These are phyloP conservation scores for Salix viminalis DNA, from an alignment of 345 rosid genomes.

Conservation along the genomic window DNA sequence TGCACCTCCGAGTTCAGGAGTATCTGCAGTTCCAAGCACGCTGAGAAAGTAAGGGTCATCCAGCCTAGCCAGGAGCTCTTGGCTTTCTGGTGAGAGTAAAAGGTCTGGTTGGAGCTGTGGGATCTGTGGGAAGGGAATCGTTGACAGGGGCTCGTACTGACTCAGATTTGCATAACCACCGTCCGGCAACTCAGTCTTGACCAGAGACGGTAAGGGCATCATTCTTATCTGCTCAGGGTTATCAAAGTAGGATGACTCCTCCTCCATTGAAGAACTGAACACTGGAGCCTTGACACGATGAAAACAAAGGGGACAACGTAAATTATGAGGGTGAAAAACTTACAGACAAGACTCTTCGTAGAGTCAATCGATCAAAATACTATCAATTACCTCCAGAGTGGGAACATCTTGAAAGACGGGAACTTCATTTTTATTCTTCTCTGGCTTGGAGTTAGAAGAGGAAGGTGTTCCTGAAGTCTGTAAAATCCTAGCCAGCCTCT, in stretches of 20 bases:
- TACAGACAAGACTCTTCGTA: background rate
- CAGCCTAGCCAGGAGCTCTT: conserved; percentile 48
- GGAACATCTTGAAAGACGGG: conserved; percentile 16
- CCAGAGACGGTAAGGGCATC: conserved; percentile 33
- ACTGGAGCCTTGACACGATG: conserved; percentile 24
- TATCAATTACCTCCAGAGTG: conserved; percentile 22
- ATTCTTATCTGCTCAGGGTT: conserved; percentile 18
- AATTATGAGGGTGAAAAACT: background rate
- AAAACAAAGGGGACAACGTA: background rate
- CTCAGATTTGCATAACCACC: conserved; percentile 23
- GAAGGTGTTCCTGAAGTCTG: conserved; percentile 40
- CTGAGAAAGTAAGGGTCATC: conserved; percentile 55
- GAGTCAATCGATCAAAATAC: background rate
- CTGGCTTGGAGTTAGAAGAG: conserved; percentile 36
- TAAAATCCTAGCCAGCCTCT: conserved; percentile 69
- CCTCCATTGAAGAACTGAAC: conserved; percentile 35
- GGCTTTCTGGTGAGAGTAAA: conserved; percentile 49
- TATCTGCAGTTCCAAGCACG: conserved; percentile 44
- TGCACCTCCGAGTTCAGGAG: conserved; percentile 29
- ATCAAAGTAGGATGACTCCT: conserved; percentile 32
- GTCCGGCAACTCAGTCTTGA: conserved; percentile 32
- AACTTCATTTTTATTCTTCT: conserved; percentile 16
- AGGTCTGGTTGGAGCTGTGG: conserved; percentile 34
- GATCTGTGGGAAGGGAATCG: conserved; percentile 22
- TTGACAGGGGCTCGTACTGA: conserved; percentile 13